phyloP scores from a whole-genome alignment of 306 rosid genomes.

The Amphicarpaea edgeworthii region DNA sequence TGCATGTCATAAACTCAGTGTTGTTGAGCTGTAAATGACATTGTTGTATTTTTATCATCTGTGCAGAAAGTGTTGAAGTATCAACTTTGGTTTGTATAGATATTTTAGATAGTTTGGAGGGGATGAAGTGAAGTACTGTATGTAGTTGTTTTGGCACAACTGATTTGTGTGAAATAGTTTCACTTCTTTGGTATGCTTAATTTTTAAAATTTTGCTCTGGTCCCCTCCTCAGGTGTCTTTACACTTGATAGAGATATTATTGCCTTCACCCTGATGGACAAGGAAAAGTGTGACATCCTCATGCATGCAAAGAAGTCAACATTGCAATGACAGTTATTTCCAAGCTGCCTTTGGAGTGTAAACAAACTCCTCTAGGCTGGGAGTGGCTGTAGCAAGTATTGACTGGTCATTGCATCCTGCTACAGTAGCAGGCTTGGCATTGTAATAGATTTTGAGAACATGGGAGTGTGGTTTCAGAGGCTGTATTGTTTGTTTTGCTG shows the following conservation, averaged over 20 bases:
- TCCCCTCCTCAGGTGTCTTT: constrained; percentile 6
- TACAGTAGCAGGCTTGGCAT: neutral
- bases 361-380: constrained; percentile 33
- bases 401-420: constrained; percentile 23
- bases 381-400: constrained; percentile 33
- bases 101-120: constrained; percentile 48
- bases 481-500: constrained; percentile 18
- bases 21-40: constrained; percentile 74
- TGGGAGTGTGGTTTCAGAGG: constrained; percentile 23
- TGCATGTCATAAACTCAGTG: constrained; percentile 76
- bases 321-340: constrained; percentile 18
- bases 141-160: constrained; percentile 41
- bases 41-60: constrained; percentile 22
- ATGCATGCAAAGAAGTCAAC: constrained; percentile 19
- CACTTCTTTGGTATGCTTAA: constrained; percentile 33
- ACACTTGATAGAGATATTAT: constrained; percentile 4
- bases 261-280: constrained; percentile 23
- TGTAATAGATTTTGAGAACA: constrained; percentile 28
- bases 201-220: neutral
- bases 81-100: constrained; percentile 55
- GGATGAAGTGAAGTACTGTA: constrained; percentile 43
- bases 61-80: constrained; percentile 48
- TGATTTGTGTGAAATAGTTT: constrained; percentile 52
- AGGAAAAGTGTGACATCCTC: constrained; percentile 18
- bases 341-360: constrained; percentile 32